Conservation (phyloP, 345 rosid genomes). For the Acer yangbiense region DNA sequence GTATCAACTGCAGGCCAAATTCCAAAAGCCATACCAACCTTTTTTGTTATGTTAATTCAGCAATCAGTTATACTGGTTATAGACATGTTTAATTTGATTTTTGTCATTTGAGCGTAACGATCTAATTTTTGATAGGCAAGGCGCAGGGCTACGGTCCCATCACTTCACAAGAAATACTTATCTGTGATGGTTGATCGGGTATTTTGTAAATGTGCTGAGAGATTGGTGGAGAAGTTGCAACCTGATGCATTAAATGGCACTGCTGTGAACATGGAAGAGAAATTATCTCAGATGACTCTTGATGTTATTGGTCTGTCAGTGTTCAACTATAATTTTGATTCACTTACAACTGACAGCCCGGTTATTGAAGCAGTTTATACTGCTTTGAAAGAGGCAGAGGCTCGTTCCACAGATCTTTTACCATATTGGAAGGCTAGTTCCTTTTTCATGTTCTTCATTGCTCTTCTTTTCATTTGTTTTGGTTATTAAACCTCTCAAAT, state of each 20-base stretch:
- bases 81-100: not conserved
- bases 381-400: slow-evolving; percentile 92
- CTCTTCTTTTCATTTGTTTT: not conserved
- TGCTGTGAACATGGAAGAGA: slow-evolving; percentile 92
- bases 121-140: slow-evolving; percentile 57
- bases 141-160: slow-evolving; percentile 89
- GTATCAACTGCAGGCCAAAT: not conserved
- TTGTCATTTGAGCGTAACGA: slow-evolving; percentile 8
- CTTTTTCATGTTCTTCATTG: slow-evolving; percentile 9
- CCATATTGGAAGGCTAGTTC: slow-evolving; percentile 92
- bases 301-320: slow-evolving; percentile 87
- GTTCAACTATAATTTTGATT: slow-evolving; percentile 88
- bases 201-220: slow-evolving; percentile 84
- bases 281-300: slow-evolving; percentile 87
- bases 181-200: slow-evolving; percentile 90
- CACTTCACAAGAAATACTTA: slow-evolving; percentile 89
- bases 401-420: slow-evolving; percentile 84
- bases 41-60: not conserved
- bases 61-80: slow-evolving; percentile 3
- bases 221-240: slow-evolving; percentile 86
- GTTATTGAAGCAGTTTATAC: slow-evolving; percentile 92
- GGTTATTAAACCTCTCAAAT: slow-evolving; percentile 4
- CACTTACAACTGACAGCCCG: slow-evolving; percentile 74
- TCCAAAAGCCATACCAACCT: not conserved
- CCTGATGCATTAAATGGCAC: slow-evolving; percentile 64